Evolutionary conservation across 305 asterid species (phyloP).

Genomic region (Fraxinus velutina): DNA sequence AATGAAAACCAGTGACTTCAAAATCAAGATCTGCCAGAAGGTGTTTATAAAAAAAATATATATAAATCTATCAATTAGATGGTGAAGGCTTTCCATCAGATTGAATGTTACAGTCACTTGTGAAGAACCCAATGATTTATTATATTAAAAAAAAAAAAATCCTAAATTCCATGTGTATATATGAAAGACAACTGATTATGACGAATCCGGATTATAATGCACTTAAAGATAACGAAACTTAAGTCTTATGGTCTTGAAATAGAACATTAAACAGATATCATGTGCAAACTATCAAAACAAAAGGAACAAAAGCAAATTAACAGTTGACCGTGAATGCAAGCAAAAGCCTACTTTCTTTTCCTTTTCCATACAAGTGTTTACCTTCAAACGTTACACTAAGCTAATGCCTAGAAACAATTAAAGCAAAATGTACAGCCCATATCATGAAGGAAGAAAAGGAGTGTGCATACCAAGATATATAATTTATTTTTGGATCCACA

Average conservation of each 20-base stretch:
- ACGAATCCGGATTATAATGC: not conserved
- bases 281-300: not conserved
- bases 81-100: not conserved
- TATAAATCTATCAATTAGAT: not conserved
- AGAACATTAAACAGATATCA: not conserved
- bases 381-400: not conserved
- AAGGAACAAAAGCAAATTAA: not conserved
- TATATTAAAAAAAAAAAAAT: not conserved
- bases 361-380: not conserved
- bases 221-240: not conserved
- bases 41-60: not conserved
- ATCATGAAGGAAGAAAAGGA: slow-evolving; percentile 7
- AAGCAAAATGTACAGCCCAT: slow-evolving; percentile 2
- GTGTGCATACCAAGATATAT: slow-evolving; percentile 57
- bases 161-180: not conserved
- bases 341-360: not conserved
- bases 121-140: not conserved
- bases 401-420: slow-evolving; percentile 2
- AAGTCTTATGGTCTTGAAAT: not conserved
- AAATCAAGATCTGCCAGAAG: not conserved
- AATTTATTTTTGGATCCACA: slow-evolving; percentile 49
- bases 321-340: not conserved
- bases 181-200: not conserved
- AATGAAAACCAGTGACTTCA: not conserved
- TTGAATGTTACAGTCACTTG: not conserved